Evolutionary conservation across 2,329 filamentous ascomycete species (phyloP).

Genomic region (Claviceps maximensis): DNA sequence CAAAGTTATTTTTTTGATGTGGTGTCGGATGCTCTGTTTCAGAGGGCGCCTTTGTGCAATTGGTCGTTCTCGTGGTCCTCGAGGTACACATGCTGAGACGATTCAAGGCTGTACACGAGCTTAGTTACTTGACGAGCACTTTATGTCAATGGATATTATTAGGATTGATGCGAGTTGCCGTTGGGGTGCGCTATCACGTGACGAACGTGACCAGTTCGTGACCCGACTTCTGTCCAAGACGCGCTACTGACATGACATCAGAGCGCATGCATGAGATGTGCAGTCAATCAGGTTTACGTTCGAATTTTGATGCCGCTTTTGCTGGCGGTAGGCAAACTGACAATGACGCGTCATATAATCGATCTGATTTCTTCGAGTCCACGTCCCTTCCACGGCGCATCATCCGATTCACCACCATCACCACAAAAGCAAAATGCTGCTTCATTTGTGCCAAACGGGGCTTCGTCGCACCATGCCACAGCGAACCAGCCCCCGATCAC

Average conservation of each 20-base stretch:
- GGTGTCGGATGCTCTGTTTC: too few species aligned
- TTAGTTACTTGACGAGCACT: too few species aligned
- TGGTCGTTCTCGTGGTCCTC: too few species aligned
- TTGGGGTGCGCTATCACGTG: background rate
- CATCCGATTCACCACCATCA: background rate
- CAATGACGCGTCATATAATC: slow-evolving; percentile 21
- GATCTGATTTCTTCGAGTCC: slow-evolving; percentile 26
- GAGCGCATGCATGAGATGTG: background rate
- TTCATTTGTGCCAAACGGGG: background rate
- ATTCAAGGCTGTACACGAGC: too few species aligned
- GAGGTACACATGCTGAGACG: too few species aligned
- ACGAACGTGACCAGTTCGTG: background rate
- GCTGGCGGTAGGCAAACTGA: background rate
- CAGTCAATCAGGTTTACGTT: background rate
- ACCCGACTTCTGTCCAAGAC: background rate
- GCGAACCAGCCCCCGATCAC: background rate
- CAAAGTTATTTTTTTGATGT: too few species aligned
- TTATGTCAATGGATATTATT: too few species aligned
- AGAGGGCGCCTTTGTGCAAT: too few species aligned
- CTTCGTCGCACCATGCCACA: background rate
- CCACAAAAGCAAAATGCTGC: background rate
- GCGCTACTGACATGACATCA: background rate
- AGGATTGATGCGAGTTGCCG: too few species aligned
- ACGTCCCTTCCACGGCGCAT: background rate
- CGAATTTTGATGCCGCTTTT: background rate